A percentile compares a stretch with the other conserved stretches of the same genome.
These are phyloP conservation scores for Hymenoscyphus albidus DNA, from an alignment of 2,329 filamentous ascomycete species.

Conservation along the genomic window DNA sequence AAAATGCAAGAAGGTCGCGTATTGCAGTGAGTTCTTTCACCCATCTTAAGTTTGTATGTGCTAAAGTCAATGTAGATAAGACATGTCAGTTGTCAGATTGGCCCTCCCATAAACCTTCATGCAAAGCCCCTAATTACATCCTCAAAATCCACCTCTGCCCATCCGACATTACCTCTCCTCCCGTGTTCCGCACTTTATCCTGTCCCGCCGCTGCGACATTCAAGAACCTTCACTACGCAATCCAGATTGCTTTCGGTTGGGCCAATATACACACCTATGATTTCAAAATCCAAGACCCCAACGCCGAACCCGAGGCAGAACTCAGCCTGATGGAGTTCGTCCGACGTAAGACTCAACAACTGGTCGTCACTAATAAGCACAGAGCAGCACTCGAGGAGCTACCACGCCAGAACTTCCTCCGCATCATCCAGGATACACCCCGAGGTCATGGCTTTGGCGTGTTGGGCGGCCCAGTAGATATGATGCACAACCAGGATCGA, in stretches of 20 bases:
- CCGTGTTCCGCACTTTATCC: slow-evolving; percentile 14
- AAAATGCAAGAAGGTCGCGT: no score
- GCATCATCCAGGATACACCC: neutral
- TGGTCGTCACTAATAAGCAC: no score
- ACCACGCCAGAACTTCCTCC: neutral
- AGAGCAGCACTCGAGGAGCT: no score
- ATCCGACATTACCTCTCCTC: slow-evolving; percentile 13
- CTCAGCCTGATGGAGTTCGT: neutral
- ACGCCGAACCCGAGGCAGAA: neutral
- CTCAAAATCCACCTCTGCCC: slow-evolving; percentile 15
- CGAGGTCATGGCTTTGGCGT: no score
- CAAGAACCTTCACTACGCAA: slow-evolving; percentile 10
- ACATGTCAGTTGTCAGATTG: neutral
- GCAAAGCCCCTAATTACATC: slow-evolving; percentile 14
- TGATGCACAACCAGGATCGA: no score
- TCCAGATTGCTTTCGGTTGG: neutral
- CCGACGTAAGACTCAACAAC: no score
- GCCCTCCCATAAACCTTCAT: slow-evolving; percentile 5
- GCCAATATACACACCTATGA: no score
- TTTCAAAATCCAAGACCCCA: no score
- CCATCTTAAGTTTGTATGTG: no score
- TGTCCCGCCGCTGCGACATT: slow-evolving; percentile 17
- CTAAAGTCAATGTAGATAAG: no score
- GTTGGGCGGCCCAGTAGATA: no score
- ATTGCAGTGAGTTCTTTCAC: no score